Evolutionary conservation across 129 eudicot species (phyloP).

Genomic region (Flaveria robusta): DNA sequence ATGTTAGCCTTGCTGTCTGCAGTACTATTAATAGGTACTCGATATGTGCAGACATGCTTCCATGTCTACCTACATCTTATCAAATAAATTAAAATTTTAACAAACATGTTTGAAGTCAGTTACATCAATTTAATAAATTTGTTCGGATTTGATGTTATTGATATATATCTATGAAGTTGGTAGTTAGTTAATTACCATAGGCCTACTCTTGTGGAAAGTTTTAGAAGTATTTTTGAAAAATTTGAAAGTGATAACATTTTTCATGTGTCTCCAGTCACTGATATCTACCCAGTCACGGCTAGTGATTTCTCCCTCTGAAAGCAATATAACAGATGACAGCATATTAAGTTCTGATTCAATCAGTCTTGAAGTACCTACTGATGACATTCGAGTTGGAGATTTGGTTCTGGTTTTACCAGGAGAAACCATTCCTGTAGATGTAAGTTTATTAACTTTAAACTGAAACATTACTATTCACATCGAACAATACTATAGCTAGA

Average conservation of each 20-base stretch:
- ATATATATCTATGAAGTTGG: slow-evolving; percentile 6
- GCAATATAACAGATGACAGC: slow-evolving; percentile 43
- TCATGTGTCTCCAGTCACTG: slow-evolving; percentile 67
- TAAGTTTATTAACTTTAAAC: slow-evolving; percentile 49
- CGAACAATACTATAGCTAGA: neutral
- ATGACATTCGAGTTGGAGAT: slow-evolving; percentile 83
- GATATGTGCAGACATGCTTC: neutral
- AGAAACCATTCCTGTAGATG: slow-evolving; percentile 95
- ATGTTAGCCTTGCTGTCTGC: slow-evolving; percentile 11
- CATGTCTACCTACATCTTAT: neutral
- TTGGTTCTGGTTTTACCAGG: slow-evolving; percentile 86
- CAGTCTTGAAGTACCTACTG: slow-evolving; percentile 81
- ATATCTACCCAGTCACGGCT: slow-evolving; percentile 85
- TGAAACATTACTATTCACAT: slow-evolving; percentile 20
- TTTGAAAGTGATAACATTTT: slow-evolving; percentile 1
- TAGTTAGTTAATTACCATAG: neutral
- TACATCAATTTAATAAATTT: neutral
- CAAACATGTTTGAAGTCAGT: neutral
- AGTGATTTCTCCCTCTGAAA: slow-evolving; percentile 76
- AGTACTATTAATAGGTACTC: neutral
- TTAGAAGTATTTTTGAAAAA: too few species aligned
- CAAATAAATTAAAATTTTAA: neutral
- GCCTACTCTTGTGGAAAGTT: neutral
- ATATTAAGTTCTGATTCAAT: slow-evolving; percentile 75
- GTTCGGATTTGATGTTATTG: neutral